Evolutionary conservation across 2,329 filamentous ascomycete genomes (phyloP), one percentile per base, ranked within the genome.

Genomic region (Dissoconium aciculare): DNA sequence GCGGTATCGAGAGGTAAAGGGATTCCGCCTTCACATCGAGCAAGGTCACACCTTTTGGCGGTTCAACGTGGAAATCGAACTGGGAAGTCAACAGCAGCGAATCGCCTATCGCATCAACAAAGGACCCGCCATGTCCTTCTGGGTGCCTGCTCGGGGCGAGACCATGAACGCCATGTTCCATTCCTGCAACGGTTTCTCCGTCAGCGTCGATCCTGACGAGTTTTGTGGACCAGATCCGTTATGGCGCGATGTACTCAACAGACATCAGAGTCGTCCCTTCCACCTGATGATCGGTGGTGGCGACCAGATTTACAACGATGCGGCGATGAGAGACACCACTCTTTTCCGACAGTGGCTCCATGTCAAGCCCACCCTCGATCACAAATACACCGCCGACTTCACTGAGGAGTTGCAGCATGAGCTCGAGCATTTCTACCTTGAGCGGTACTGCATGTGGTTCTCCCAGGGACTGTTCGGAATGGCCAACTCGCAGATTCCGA

Each of bases 111-210:
- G 85, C 32, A 92, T 98, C 60, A 98, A 98, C 50, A 69, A 77
- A 27, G 87, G 89, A 1, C 85, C 87, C 4, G 73, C 82, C 2
- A 74, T 81, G 31, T 82, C 78, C 1, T 98, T 98, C 54, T 98
- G 89, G 87, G 83, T 98, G 1, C 89, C 91, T 4, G 78, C 78
- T 17, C 70, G 67, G 29, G 78, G 74, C 11, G 69, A 92, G 52
- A 71, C 79, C 2, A 98, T 98, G 89, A 94, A 95, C 58, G 81
- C 94, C 52, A 93, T 95, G 84, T 98, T 94, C 59, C 72, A 95
- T 60, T 93, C 80, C 52, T 93, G 89, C 62, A 98, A 98, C 53
- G 89, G 91, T 2, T 98, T 98, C 62, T 87, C 82, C 45, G 55
- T 78, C 30, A 78, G 71, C 34, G 79, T 80, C 14, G 75, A 92